Evolutionary conservation across 257 asterid species (phyloP), one percentile per base, ranked within the genome.

Genomic region (Nicotiana otophora): DNA sequence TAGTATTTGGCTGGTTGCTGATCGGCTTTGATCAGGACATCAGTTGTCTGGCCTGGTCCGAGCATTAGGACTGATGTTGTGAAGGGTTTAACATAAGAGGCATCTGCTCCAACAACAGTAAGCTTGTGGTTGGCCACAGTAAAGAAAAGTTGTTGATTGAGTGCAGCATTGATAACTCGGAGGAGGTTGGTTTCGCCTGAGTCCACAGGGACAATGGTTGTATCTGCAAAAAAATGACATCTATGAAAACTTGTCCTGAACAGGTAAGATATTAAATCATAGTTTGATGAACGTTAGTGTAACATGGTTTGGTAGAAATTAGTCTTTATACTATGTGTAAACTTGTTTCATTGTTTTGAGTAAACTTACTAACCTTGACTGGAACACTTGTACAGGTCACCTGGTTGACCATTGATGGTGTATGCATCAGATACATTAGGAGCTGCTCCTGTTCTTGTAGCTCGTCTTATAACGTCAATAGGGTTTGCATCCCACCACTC

Each of bases 401-500:
- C 99, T 3, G 99, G 98, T 63, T 96, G 99, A 7, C 98, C 98
- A 26, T 96, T 96, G 85, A 96, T 91, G 26, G 97, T 96, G 86
- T 88, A 95, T 61, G 99, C 92, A 82, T 95, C 91, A 0, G 99
- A 95, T 23, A 91, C 82, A 63, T 94, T 92, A 16, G 98, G 99
- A 57, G 93, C 83, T 5, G 90, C 95, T 64, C 99, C 99, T 17
- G 97, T 94, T 86, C 91, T 86, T 17, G 89, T 90, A 10, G 99
- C 98, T 77, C 85, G 78, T 72, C 92, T 89, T 31, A 95, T 82
- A 28, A 94, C 97, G 64, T 92, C 97, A 8, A 95, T 90, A 30
- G 97, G 97, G 77, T 95, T 91, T 4, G 90, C 91, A 51, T 95
- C 89, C 99, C 99, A 95, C 99, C 99, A 95, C 87, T 95, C 97